phyloP scores from a whole-genome alignment of 352 stramenopile species.

The Phytophthora europaea region DNA sequence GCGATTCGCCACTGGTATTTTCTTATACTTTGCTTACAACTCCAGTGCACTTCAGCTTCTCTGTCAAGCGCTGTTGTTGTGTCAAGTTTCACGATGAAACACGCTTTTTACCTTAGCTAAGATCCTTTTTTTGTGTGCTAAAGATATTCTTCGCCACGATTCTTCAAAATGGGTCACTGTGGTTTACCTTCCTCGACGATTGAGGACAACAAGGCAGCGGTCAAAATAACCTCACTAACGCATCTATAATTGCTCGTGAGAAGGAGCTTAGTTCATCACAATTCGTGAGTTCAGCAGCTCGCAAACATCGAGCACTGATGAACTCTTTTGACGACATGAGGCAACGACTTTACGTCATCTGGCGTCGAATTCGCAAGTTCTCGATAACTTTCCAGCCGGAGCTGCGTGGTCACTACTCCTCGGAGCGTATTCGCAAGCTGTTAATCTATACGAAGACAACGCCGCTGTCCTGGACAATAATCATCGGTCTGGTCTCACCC shows the following conservation, averaged over 20 bases:
- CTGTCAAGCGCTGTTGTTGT: too few relatives aligned
- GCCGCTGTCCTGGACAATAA: neutral
- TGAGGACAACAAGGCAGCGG: neutral
- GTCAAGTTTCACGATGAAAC: too few relatives aligned
- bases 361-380: conserved; percentile 5
- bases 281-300: neutral
- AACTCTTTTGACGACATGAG: neutral
- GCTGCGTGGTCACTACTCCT: conserved; percentile 47
- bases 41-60: too few relatives aligned
- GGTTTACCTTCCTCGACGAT: neutral
- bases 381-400: conserved; percentile 34
- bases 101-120: too few relatives aligned
- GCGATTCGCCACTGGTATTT: too few relatives aligned
- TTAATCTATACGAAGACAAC: neutral
- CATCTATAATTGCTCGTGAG: neutral
- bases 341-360: neutral
- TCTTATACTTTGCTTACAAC: too few relatives aligned
- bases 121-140: too few relatives aligned
- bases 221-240: neutral
- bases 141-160: too few relatives aligned
- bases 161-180: neutral
- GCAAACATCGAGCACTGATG: neutral
- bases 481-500: conserved; percentile 26
- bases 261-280: neutral
- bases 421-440: conserved; percentile 16